Conservation (phyloP, 148 eudicot species). For the Suaeda aralocaspica region DNA sequence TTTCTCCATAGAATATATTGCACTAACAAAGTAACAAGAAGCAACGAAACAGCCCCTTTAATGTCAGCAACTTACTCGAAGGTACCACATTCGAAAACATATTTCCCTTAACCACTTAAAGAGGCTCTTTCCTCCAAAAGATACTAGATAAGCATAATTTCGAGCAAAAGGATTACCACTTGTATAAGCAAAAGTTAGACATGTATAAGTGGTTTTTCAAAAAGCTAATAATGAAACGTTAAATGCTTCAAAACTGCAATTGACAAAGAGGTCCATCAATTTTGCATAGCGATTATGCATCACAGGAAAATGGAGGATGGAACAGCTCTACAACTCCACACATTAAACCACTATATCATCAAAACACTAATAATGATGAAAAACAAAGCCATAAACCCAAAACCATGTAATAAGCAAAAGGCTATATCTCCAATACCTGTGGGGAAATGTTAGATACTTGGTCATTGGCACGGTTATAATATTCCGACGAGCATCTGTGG, state of each 20-base stretch:
- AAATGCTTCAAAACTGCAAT: neutral
- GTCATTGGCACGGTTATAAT: conserved; percentile 72
- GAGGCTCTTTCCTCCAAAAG: neutral
- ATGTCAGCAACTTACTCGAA: neutral
- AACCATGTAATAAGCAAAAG: neutral
- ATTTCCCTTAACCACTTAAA: neutral
- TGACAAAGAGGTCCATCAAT: neutral
- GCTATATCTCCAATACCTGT: conserved; percentile 44
- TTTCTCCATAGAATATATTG: neutral
- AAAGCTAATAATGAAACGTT: neutral
- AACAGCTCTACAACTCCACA: neutral
- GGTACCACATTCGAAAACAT: neutral
- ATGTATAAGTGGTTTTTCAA: neutral
- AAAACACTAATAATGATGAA: neutral
- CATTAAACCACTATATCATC: neutral
- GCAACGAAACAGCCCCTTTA: neutral
- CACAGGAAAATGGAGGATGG: neutral
- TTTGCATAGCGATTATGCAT: neutral
- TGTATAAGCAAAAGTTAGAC: neutral
- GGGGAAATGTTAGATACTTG: conserved; percentile 80
- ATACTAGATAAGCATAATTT: neutral
- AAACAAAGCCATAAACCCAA: neutral
- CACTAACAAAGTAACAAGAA: neutral
- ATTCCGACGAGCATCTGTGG: conserved; percentile 72
- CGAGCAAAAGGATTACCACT: neutral